Percentiles rank a stretch among this genome's conserved stretches.
Conservation (phyloP, 371 early-diverging fungal genomes). For the Lichtheimia ornata region DNA sequence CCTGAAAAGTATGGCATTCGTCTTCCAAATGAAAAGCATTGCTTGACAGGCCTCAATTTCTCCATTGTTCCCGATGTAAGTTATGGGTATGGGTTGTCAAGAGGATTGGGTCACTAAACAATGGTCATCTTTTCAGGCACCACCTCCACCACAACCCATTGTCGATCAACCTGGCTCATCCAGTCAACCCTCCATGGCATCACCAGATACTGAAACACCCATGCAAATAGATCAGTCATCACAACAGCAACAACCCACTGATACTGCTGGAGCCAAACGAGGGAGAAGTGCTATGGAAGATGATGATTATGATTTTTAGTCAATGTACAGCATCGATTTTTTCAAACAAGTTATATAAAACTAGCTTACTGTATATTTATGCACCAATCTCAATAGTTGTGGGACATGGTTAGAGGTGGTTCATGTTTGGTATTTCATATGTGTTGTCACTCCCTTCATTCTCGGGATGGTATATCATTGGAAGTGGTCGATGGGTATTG, state of each 20-base stretch:
- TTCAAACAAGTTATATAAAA: too few relatives aligned
- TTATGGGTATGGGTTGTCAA: neutral
- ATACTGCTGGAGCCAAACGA: constrained; percentile 18
- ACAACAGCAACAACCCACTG: neutral
- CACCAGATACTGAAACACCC: constrained; percentile 5
- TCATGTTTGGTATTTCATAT: too few relatives aligned
- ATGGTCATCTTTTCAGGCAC: constrained; percentile 24
- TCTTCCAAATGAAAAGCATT: constrained; percentile 90
- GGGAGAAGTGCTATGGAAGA: constrained; percentile 47
- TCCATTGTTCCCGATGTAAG: constrained; percentile 85
- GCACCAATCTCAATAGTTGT: too few relatives aligned
- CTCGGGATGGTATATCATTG: too few relatives aligned
- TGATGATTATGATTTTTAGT: constrained; percentile 50
- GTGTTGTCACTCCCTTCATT: too few relatives aligned
- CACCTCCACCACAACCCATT: constrained; percentile 36
- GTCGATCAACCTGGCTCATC: constrained; percentile 8
- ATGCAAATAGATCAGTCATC: constrained; percentile 5
- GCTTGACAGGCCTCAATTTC: constrained; percentile 87
- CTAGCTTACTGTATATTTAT: too few relatives aligned
- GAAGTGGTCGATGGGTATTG: too few relatives aligned
- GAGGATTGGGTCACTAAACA: neutral
- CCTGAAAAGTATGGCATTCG: constrained; percentile 90
- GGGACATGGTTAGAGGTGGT: too few relatives aligned
- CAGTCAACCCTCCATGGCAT: neutral
- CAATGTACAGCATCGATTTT: too few relatives aligned